These are phyloP conservation scores for Piloderma croceum DNA, from an alignment of 768 basidiomycete genomes.

Conservation along the genomic window DNA sequence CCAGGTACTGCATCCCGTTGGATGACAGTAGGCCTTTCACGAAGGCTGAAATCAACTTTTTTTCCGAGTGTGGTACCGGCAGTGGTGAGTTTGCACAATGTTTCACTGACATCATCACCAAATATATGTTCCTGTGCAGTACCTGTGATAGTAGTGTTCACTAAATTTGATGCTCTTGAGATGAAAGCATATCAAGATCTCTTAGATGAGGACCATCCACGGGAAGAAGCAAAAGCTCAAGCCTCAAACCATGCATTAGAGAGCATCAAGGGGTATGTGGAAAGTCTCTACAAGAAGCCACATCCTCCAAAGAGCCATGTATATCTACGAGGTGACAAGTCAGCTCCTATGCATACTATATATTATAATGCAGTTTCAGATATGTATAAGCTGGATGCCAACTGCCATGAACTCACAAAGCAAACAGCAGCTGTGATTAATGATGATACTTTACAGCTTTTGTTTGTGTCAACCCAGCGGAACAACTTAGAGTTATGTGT, in stretches of 20 bases:
- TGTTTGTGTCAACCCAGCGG: too few relatives aligned
- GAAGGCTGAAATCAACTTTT: background rate
- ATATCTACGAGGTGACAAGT: background rate
- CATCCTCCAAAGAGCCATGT: background rate
- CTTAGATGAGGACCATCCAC: background rate
- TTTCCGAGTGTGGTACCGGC: background rate
- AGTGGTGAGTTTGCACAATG: background rate
- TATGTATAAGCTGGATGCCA: background rate
- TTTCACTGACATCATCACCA: background rate
- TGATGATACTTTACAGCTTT: too few relatives aligned
- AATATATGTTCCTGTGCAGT: background rate
- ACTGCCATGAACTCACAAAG: background rate
- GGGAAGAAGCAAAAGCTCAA: too few relatives aligned
- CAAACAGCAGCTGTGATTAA: background rate
- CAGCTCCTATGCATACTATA: background rate
- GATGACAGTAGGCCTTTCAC: background rate
- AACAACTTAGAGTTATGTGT: too few relatives aligned
- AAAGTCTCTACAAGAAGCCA: background rate
- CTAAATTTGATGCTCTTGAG: background rate
- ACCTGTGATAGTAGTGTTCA: background rate
- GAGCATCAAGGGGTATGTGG: background rate
- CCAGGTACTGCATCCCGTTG: background rate
- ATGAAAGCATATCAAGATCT: background rate
- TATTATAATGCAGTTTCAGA: background rate
- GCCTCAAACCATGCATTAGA: background rate